Evolutionary conservation across 192 early-diverging fungal genomes (phyloP).

Genomic region (Geranomyces variabilis): DNA sequence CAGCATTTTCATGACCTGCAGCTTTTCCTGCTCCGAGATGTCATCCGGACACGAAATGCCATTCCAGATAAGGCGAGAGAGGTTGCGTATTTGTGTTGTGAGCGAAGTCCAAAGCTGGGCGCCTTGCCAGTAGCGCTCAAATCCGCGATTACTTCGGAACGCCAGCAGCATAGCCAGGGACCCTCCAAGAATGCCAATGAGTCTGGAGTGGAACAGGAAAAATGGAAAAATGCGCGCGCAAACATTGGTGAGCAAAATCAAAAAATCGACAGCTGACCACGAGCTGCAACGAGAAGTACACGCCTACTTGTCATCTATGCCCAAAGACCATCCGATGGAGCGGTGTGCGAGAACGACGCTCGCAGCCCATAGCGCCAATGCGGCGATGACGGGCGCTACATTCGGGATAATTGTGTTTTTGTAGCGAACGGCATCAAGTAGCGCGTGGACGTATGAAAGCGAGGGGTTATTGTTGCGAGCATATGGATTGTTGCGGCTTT

Average conservation of each 20-base stretch:
- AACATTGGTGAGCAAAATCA: not conserved
- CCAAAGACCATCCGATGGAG: conserved; percentile 8
- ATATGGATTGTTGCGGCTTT: not conserved
- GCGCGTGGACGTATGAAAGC: not conserved
- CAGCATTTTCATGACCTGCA: conserved; percentile 67
- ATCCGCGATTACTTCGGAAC: conserved; percentile 78
- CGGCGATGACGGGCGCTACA: conserved; percentile 14
- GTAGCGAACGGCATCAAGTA: conserved; percentile 11
- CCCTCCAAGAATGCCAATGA: conserved; percentile 40
- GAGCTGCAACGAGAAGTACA: not conserved
- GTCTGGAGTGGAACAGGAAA: conserved; percentile 24
- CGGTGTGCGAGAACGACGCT: not conserved
- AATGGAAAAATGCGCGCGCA: not conserved
- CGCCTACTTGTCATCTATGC: conserved; percentile 26
- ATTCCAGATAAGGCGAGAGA: conserved; percentile 75
- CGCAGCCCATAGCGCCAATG: conserved; percentile 1
- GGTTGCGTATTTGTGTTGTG: conserved; percentile 67
- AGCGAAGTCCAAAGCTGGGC: conserved; percentile 72
- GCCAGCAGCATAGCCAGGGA: conserved; percentile 65
- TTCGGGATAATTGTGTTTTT: conserved; percentile 20
- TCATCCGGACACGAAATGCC: conserved; percentile 21
- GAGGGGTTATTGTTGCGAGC: not conserved
- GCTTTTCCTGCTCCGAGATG: conserved; percentile 57
- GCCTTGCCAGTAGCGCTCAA: conserved; percentile 78
- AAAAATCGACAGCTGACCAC: not conserved